These are phyloP conservation scores for Aechmea fasciata DNA, from an alignment of 176 grass and related monocot genomes.

Conservation along the genomic window DNA sequence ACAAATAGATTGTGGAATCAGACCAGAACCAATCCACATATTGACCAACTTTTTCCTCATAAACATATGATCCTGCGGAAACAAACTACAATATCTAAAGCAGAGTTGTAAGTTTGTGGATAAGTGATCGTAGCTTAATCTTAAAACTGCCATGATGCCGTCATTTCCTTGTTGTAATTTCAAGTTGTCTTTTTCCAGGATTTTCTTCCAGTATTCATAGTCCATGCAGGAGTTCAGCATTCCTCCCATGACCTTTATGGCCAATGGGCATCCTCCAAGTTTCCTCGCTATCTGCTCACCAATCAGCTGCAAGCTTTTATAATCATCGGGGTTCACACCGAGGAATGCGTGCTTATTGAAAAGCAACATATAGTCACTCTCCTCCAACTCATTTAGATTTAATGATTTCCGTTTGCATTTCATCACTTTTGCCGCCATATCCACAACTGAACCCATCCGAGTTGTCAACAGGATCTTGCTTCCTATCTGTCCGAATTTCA, in stretches of 20 bases:
- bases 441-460: not conserved
- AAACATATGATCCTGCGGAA: not conserved
- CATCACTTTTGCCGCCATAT: slow-evolving; percentile 10
- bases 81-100: slow-evolving; percentile 28
- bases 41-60: slow-evolving; percentile 1
- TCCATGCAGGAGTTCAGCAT: slow-evolving; percentile 3
- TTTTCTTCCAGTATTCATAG: not conserved
- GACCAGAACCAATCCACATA: slow-evolving; percentile 18
- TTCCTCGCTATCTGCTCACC: slow-evolving; percentile 7
- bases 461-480: slow-evolving; percentile 21
- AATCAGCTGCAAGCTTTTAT: slow-evolving; percentile 3
- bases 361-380: not conserved
- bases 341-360: slow-evolving; percentile 15
- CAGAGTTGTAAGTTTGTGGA: slow-evolving; percentile 15
- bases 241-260: slow-evolving; percentile 20
- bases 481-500: slow-evolving; percentile 18
- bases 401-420: not conserved
- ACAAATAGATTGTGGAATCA: not conserved
- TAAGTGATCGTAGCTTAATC: slow-evolving; percentile 22
- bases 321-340: slow-evolving; percentile 3
- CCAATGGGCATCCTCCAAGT: slow-evolving; percentile 18
- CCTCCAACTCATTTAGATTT: not conserved
- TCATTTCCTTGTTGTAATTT: slow-evolving; percentile 9
- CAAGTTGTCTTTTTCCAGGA: not conserved
- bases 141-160: slow-evolving; percentile 20